phyloP scores from a whole-genome alignment of 352 stramenopile species.

The Aphanomyces euteiches region DNA sequence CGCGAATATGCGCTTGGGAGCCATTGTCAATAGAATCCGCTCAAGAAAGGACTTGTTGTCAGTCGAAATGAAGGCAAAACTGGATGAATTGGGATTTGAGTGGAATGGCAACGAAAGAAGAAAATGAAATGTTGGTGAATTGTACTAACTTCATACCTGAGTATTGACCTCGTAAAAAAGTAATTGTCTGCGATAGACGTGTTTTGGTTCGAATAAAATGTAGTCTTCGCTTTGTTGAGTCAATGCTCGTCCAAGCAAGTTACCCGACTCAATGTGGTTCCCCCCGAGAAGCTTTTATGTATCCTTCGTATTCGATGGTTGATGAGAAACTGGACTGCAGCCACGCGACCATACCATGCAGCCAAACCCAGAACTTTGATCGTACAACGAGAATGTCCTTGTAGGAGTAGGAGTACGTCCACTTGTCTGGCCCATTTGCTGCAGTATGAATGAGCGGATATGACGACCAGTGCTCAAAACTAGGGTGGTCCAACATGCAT shows the following conservation, averaged over 20 bases:
- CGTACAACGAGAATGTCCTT: background rate
- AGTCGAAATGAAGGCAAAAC: no score
- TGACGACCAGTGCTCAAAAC: background rate
- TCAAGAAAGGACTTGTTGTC: no score
- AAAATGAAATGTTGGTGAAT: no score
- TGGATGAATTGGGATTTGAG: no score
- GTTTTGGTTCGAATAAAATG: no score
- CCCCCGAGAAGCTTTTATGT: conserved; percentile 1
- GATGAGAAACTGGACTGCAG: background rate
- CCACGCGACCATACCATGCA: background rate
- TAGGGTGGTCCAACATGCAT: background rate
- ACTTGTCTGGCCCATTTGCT: background rate
- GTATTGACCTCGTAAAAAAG: no score
- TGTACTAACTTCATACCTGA: no score
- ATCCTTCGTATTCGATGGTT: background rate
- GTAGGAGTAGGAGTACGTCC: background rate
- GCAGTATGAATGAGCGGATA: conserved; percentile 7
- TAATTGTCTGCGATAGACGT: no score
- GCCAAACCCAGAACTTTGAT: conserved; percentile 1
- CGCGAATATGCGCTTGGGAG: no score
- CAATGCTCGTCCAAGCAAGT: conserved; percentile 15
- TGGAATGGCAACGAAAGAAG: no score
- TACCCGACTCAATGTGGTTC: conserved; percentile 17
- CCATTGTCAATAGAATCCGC: no score
- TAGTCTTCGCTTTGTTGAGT: no score